Conservation (phyloP, 306 rosid species). For the Canavalia gladiata region DNA sequence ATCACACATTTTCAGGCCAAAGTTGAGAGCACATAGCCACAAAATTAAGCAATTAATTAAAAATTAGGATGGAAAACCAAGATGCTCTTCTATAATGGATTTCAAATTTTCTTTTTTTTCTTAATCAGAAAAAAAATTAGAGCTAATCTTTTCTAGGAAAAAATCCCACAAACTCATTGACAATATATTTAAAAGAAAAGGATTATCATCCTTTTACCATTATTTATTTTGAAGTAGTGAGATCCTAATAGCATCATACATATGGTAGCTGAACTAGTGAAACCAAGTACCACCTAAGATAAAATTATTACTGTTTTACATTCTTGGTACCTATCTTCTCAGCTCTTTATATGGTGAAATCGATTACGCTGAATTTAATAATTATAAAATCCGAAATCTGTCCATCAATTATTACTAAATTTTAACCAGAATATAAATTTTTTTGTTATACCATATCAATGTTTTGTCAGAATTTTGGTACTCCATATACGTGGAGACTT, state of each 20-base stretch:
- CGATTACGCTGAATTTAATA: neutral
- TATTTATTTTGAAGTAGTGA: too few species aligned
- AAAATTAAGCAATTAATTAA: neutral
- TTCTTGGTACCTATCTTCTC: neutral
- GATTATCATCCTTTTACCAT: neutral
- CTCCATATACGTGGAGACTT: too few species aligned
- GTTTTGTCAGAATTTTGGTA: neutral
- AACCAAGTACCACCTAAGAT: neutral
- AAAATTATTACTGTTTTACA: neutral
- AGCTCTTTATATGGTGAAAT: neutral
- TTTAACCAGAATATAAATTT: neutral
- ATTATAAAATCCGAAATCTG: neutral
- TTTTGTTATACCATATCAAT: neutral
- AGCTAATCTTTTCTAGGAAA: neutral
- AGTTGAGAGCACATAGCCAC: too few species aligned
- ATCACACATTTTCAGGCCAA: conserved; percentile 21
- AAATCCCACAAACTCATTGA: neutral
- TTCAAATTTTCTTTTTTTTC: neutral
- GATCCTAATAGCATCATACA: neutral
- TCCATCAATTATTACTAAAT: neutral
- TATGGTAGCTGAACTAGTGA: neutral
- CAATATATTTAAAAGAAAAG: neutral
- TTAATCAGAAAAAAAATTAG: neutral
- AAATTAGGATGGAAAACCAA: neutral
- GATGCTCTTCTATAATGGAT: neutral